These are phyloP conservation scores for Fusarium proliferatum DNA, from an alignment of 2,329 filamentous ascomycete genomes.

Conservation along the genomic window DNA sequence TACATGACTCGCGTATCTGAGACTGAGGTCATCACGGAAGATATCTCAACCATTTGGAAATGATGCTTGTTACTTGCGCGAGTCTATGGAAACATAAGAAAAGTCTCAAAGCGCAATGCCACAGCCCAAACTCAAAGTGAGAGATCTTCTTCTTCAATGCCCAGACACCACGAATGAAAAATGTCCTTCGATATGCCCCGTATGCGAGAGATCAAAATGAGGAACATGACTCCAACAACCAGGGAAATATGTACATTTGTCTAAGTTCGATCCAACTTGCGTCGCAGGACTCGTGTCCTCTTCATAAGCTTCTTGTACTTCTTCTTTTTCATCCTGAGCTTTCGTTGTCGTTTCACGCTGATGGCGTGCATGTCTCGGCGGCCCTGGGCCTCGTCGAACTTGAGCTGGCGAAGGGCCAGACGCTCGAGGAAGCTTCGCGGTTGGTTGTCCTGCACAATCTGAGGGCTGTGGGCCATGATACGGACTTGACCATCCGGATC, in stretches of 20 bases:
- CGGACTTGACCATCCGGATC: slow-evolving; percentile 69
- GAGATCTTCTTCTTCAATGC: slow-evolving; percentile 46
- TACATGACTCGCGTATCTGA: slow-evolving; percentile 36
- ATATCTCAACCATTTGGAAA: slow-evolving; percentile 41
- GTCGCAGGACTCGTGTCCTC: slow-evolving; percentile 86
- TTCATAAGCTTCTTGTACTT: slow-evolving; percentile 99
- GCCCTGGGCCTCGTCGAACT: slow-evolving; percentile 65
- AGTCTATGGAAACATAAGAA: slow-evolving; percentile 48
- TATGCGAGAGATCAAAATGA: slow-evolving; percentile 22
- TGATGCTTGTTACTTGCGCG: slow-evolving; percentile 49
- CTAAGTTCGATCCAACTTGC: slow-evolving; percentile 79
- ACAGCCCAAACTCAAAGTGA: slow-evolving; percentile 38
- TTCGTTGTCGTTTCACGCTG: slow-evolving; percentile 90
- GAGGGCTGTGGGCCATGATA: slow-evolving; percentile 70
- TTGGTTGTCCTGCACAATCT: slow-evolving; percentile 63
- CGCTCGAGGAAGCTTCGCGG: slow-evolving; percentile 74
- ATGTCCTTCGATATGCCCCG: slow-evolving; percentile 42
- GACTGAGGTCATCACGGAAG: slow-evolving; percentile 30
- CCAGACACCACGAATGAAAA: slow-evolving; percentile 46
- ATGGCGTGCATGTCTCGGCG: slow-evolving; percentile 78
- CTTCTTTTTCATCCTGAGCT: slow-evolving; percentile 99
- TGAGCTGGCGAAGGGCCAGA: slow-evolving; percentile 72
- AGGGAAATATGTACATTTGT: slow-evolving; percentile 43
- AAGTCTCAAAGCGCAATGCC: slow-evolving; percentile 47
- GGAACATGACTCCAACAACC: slow-evolving; percentile 38